Evolutionary conservation across 192 early-diverging fungal genomes (phyloP).

Genomic region (Mortierella hygrophila): DNA sequence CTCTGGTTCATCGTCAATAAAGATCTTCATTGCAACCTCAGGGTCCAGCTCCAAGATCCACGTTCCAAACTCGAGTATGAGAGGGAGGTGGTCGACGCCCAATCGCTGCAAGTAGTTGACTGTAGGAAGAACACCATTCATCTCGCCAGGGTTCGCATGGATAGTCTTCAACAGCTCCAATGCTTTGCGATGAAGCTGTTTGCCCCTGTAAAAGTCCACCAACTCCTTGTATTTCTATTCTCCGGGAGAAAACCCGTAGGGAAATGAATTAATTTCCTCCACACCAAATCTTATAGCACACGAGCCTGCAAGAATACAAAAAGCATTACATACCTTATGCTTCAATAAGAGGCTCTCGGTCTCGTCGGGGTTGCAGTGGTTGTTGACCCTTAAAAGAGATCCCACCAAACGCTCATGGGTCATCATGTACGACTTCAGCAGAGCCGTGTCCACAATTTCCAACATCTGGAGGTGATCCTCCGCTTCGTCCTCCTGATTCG

Average conservation of each 20-base stretch:
- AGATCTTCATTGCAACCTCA: slow-evolving; percentile 76
- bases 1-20: slow-evolving; percentile 69
- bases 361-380: slow-evolving; percentile 90
- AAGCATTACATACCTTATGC: slow-evolving; percentile 65
- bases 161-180: slow-evolving; percentile 82
- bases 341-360: slow-evolving; percentile 84
- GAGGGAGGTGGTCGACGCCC: slow-evolving; percentile 79
- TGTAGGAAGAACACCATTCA: slow-evolving; percentile 74
- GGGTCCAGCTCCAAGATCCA: slow-evolving; percentile 83
- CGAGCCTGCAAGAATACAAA: no score
- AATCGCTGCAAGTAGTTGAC: slow-evolving; percentile 85
- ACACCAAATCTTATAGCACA: not conserved
- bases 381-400: slow-evolving; percentile 88
- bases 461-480: slow-evolving; percentile 57
- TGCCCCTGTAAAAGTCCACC: slow-evolving; percentile 94
- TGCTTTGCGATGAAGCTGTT: slow-evolving; percentile 91
- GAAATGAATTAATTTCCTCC: not conserved
- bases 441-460: slow-evolving; percentile 87
- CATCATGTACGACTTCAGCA: slow-evolving; percentile 91
- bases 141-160: slow-evolving; percentile 60
- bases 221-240: slow-evolving; percentile 85
- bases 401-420: slow-evolving; percentile 90
- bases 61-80: slow-evolving; percentile 85
- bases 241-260: not conserved
- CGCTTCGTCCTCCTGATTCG: slow-evolving; percentile 54